Evolutionary conservation across 345 rosid species (phyloP).

Genomic region (Lepidium sativum): DNA sequence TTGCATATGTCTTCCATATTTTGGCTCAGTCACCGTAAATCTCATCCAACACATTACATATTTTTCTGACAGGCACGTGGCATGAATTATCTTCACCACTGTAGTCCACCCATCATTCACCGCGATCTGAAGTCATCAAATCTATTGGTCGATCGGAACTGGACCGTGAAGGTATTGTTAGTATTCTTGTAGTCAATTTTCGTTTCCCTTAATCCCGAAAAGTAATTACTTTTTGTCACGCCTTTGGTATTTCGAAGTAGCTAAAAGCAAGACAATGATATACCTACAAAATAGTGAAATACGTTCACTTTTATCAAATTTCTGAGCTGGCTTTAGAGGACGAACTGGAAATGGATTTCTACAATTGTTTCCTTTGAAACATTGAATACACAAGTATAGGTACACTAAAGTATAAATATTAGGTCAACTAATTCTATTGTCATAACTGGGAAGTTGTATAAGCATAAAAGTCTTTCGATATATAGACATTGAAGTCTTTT

Average conservation of each 20-base stretch:
- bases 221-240: neutral
- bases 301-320: neutral
- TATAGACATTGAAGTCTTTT: neutral
- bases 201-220: neutral
- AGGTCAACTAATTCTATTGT: neutral
- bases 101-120: slow-evolving; percentile 87
- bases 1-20: slow-evolving; percentile 3
- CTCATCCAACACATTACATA: neutral
- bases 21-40: neutral
- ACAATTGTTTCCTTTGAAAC: neutral
- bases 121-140: slow-evolving; percentile 97
- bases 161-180: slow-evolving; percentile 82
- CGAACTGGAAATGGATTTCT: neutral
- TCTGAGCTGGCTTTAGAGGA: neutral
- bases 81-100: slow-evolving; percentile 89
- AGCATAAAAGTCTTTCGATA: neutral
- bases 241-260: neutral
- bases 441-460: neutral
- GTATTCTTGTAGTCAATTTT: neutral
- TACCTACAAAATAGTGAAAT: neutral
- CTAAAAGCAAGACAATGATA: neutral
- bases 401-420: neutral
- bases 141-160: slow-evolving; percentile 83
- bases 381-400: neutral
- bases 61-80: slow-evolving; percentile 51